Base-by-base conservation (phyloP, 2,329 filamentous ascomycete genomes). In the Plectosphaerella cucumerina region DNA sequence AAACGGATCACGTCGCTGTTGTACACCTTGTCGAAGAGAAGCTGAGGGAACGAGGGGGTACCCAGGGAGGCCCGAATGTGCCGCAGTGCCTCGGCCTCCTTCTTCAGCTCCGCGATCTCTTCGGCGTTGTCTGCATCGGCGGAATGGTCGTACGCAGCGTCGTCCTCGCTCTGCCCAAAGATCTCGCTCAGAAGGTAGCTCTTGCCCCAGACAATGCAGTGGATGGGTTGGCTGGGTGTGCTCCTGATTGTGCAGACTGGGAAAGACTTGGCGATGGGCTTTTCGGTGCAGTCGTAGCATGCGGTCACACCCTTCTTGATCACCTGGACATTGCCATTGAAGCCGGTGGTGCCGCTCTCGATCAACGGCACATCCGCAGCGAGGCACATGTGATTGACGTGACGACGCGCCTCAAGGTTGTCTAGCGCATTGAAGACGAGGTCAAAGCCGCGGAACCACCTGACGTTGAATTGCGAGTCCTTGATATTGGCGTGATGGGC, bases 191-290 rank as follows among this genome's bases (percentile, higher is more conserved):
- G 81, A 9, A 99, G 78, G 67, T 97, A 99, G 66, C 91, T 96
- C 72, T 97, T 99, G 18, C 83, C 93, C 94, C 94, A 99, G 2
- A 99, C 93, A 55, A 99, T 99, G 72, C 94, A 97, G 70, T 99
- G 94, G 42, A 99, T 97, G 1, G 93, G 90, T 62, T 97, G 93
- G 58, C 89, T 96, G 0, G 94, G 94, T 0, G 92, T 99, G 67
- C 90, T 97, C 66, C 94, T 84, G 61, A 99, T 97, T 2, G 94
- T 99, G 73, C 94, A 99, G 41, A 97, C 92, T 2, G 94, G 92
- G 63, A 95, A 97, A 1, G 87, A 88, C 67, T 96, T 97, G 6
- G 93, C 93, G 2, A 87, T 84, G 54, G 93, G 88, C 69, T 99
- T 99, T 2, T 85, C 81, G 14, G 85, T 88, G 73, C 94, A 99